Percentiles rank a stretch among this genome's conserved stretches.
Conservation (phyloP, 2,329 filamentous ascomycete genomes). For the Berkeleyomyces rouxiae region DNA sequence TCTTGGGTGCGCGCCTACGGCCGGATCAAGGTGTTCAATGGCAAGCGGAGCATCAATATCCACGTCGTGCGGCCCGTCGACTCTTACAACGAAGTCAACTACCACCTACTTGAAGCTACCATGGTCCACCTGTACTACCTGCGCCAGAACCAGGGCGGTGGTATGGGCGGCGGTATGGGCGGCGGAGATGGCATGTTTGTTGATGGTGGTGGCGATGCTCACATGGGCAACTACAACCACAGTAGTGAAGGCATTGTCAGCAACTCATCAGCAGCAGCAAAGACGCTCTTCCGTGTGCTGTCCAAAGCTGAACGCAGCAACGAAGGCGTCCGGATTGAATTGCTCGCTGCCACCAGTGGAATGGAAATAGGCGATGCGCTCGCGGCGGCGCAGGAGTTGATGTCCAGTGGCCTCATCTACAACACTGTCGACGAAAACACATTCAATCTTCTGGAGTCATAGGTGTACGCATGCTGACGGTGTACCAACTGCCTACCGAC, state of each 20-base stretch:
- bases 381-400: slow-evolving; percentile 65
- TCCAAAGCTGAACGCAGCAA: slow-evolving; percentile 51
- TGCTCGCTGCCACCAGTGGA: slow-evolving; percentile 49
- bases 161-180: slow-evolving; percentile 24
- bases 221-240: slow-evolving; percentile 18
- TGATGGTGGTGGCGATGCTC: slow-evolving; percentile 28
- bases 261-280: slow-evolving; percentile 40
- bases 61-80: slow-evolving; percentile 64
- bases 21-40: slow-evolving; percentile 66
- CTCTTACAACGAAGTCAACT: slow-evolving; percentile 85
- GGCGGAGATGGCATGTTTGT: slow-evolving; percentile 39
- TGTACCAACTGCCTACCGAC: background rate
- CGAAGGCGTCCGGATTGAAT: slow-evolving; percentile 69
- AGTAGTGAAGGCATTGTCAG: slow-evolving; percentile 21
- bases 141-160: slow-evolving; percentile 38
- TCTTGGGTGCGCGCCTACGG: slow-evolving; percentile 78
- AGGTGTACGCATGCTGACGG: slow-evolving; percentile 4
- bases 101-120: slow-evolving; percentile 79
- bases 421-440: slow-evolving; percentile 87
- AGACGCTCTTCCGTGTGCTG: slow-evolving; percentile 56
- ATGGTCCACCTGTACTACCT: slow-evolving; percentile 76
- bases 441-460: slow-evolving; percentile 67
- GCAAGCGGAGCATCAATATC: slow-evolving; percentile 65
- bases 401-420: slow-evolving; percentile 60
- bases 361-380: slow-evolving; percentile 55